A percentile compares a stretch with the other conserved stretches of the same genome.
Evolutionary conservation across 768 basidiomycete species (phyloP).

Genomic region (Mycena galericulata): DNA sequence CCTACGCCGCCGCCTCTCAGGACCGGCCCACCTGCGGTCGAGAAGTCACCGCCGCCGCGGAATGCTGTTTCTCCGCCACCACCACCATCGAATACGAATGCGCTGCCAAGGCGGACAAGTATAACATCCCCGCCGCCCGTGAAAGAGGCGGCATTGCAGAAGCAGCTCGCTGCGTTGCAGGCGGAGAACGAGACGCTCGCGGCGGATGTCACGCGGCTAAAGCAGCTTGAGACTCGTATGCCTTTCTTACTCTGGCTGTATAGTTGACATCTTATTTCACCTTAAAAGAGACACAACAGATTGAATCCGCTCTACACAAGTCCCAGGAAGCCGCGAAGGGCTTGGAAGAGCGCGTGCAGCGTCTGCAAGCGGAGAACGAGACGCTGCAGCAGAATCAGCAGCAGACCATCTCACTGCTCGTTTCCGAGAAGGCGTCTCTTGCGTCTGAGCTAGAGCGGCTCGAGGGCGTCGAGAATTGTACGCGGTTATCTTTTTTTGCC

Average conservation of each 20-base stretch:
- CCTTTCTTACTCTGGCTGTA: neutral
- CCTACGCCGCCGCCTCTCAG: conserved; percentile 41
- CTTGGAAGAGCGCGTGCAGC: conserved; percentile 46
- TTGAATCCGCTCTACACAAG: conserved; percentile 48
- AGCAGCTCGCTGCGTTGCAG: conserved; percentile 36
- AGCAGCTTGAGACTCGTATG: conserved; percentile 34
- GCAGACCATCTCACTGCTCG: conserved; percentile 81
- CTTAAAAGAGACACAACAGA: conserved; percentile 46
- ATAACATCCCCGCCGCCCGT: conserved; percentile 34
- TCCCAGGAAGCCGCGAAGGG: conserved; percentile 46
- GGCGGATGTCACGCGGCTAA: conserved; percentile 32
- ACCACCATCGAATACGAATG: conserved; percentile 32
- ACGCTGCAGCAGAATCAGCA: conserved; percentile 65
- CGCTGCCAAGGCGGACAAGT: conserved; percentile 31
- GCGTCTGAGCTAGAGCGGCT: conserved; percentile 68
- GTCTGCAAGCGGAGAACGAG: conserved; percentile 49
- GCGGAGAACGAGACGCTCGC: conserved; percentile 39
- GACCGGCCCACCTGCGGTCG: conserved; percentile 22
- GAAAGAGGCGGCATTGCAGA: conserved; percentile 27
- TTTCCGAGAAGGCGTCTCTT: conserved; percentile 77
- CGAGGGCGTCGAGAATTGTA: conserved; percentile 72
- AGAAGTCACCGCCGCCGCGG: conserved; percentile 30
- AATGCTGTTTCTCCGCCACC: conserved; percentile 20
- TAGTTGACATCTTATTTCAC: neutral
- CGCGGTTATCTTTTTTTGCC: conserved; percentile 32